Conservation (phyloP, 768 basidiomycete species). For the Auricularia auricula-judae region DNA sequence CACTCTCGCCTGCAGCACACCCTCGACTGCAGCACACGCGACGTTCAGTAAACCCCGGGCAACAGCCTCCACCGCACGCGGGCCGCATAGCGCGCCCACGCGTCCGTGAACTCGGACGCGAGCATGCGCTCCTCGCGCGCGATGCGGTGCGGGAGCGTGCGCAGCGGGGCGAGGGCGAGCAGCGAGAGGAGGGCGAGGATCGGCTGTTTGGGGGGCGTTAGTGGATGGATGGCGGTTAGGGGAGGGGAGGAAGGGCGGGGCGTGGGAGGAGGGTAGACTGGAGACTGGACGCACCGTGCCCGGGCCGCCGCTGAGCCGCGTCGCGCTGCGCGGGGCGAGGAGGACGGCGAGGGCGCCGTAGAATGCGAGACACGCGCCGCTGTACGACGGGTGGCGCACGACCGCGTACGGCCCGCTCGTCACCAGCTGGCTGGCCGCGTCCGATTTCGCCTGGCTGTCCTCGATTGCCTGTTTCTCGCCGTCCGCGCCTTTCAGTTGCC, state of each 20-base stretch:
- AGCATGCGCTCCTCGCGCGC: slow-evolving; percentile 7
- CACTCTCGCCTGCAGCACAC: too few species aligned
- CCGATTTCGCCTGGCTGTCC: too few species aligned
- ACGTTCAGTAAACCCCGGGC: slow-evolving; percentile 10
- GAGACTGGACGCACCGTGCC: neutral
- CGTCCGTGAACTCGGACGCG: slow-evolving; percentile 13
- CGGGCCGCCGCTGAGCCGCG: neutral
- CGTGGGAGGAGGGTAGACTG: too few species aligned
- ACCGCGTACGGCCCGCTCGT: slow-evolving; percentile 24
- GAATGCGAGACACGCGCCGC: slow-evolving; percentile 7
- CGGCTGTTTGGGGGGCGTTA: neutral
- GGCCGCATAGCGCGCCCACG: slow-evolving; percentile 17
- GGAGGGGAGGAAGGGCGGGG: too few species aligned
- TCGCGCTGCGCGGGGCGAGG: neutral
- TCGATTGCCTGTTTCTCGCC: too few species aligned
- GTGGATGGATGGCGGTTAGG: too few species aligned
- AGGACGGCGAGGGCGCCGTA: neutral
- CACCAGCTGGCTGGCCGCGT: slow-evolving; percentile 16
- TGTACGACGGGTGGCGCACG: slow-evolving; percentile 40
- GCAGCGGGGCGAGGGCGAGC: neutral
- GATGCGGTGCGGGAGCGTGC: slow-evolving; percentile 6
- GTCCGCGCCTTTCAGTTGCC: too few species aligned
- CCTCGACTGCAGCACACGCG: too few species aligned
- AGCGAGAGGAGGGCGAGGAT: neutral
- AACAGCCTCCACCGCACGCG: slow-evolving; percentile 15